Evolutionary conservation across 2,329 filamentous ascomycete genomes (phyloP).

Genomic region (Gyromitra esculenta): DNA sequence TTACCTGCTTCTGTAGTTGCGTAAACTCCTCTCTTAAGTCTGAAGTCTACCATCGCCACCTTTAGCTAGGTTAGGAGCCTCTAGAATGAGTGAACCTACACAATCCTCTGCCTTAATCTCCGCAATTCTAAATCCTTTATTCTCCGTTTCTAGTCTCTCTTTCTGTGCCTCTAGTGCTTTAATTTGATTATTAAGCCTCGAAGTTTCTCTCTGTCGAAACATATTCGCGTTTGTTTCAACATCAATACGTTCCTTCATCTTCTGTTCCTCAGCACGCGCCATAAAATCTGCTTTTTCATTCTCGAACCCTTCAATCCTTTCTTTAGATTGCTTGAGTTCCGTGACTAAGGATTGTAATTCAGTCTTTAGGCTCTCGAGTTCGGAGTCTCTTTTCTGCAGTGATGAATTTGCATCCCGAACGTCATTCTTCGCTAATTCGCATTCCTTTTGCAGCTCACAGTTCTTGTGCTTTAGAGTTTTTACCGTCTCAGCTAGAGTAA

Average conservation of each 20-base stretch:
- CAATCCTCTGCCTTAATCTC: background rate
- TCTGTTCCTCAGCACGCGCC: constrained; percentile 53
- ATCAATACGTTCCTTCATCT: constrained; percentile 56
- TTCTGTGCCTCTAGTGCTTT: constrained; percentile 47
- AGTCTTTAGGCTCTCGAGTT: constrained; percentile 23
- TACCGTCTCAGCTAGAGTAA: constrained; percentile 5
- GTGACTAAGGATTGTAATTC: constrained; percentile 5
- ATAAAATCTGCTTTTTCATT: constrained; percentile 55
- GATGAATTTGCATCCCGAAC: constrained; percentile 19
- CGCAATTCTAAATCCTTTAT: constrained; percentile 26
- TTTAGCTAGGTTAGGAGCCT: background rate
- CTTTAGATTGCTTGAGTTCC: constrained; percentile 56
- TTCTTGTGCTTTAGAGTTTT: constrained; percentile 33
- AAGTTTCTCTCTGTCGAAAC: constrained; percentile 56
- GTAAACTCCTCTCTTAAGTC: constrained; percentile 21
- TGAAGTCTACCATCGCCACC: background rate
- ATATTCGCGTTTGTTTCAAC: constrained; percentile 58
- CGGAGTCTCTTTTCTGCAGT: constrained; percentile 24
- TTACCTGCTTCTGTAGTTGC: constrained; percentile 22
- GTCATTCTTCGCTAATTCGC: constrained; percentile 12
- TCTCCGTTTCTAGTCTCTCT: constrained; percentile 42
- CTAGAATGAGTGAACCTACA: constrained; percentile 6
- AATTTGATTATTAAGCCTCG: constrained; percentile 58
- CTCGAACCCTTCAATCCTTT: constrained; percentile 58
- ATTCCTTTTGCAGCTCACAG: constrained; percentile 37